Evolutionary conservation across 805 yeast genomes (phyloP).

Genomic region (Lachancea dasiensis): DNA sequence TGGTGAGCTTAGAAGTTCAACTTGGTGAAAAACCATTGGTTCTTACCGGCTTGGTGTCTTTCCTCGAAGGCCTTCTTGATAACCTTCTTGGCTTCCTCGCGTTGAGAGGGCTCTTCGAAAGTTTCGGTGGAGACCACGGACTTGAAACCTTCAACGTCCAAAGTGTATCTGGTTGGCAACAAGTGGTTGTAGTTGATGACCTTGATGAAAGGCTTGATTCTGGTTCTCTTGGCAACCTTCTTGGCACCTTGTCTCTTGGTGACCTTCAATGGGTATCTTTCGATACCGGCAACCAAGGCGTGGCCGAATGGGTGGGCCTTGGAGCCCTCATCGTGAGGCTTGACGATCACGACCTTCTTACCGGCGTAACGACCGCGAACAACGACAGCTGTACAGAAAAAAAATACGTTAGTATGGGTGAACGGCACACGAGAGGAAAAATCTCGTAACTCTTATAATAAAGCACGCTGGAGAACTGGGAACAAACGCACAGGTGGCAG

Average conservation of each 20-base stretch:
- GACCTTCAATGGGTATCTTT: conserved; percentile 96
- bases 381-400: conserved; percentile 74
- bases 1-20: conserved; percentile 60
- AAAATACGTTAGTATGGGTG: conserved; percentile 22
- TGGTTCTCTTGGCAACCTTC: conserved; percentile 95
- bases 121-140: conserved; percentile 86
- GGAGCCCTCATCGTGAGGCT: conserved; percentile 98
- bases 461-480: no score
- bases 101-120: conserved; percentile 94
- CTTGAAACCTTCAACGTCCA: conserved; percentile 95
- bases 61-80: conserved; percentile 99
- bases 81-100: conserved; percentile 98
- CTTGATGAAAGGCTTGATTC: conserved; percentile 98
- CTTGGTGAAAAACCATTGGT: conserved; percentile 99
- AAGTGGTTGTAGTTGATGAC: conserved; percentile 99
- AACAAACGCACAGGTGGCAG: no score
- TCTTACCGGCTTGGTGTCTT: conserved; percentile 99
- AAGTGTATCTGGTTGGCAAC: conserved; percentile 99
- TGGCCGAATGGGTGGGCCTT: conserved; percentile 98
- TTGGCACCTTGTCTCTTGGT: conserved; percentile 92
- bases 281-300: conserved; percentile 99
- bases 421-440: not conserved
- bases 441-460: no score
- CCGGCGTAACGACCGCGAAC: conserved; percentile 99
- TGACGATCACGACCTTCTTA: conserved; percentile 98